Evolutionary conservation across 441 rosid genomes (phyloP), one percentile per base, ranked within the genome.

Genomic region (Mallotus repandus): DNA sequence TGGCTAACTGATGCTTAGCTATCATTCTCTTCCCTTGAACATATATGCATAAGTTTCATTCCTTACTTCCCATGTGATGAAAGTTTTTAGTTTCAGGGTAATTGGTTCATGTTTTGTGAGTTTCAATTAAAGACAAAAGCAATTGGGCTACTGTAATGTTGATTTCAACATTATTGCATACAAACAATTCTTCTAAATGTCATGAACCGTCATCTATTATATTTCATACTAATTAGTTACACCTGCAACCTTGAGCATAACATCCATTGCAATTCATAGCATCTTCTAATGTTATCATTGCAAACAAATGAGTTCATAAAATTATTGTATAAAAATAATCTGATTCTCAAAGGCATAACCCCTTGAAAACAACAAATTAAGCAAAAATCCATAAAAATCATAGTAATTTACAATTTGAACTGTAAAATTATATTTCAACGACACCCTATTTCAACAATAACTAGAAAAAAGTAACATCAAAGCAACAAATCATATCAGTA

Each of bases 61-160:
- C 19, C 50, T 43, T 66, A 32, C 16, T 13, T 49, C 50, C n/a
- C 19, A 16, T 35, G 55, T 43, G 60, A 59, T 13, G 55, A 64
- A 35, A 43, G 19, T 29, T 16, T 38, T 73, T 15, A 32, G 9
- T 46, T 73, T 13, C 14, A 56, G 12, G n/a, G 48, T 38, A 54
- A 66, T 43, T 38, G 60, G 29, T 48, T 11, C 78, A 73, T 68
- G 16, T 29, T 11, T n/a, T 79, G 63, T 69, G 66, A 63, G 49
- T 66, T 71, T 72, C 78, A 93, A 95, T 61, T 73, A 60, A 85
- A 85, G 75, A 70, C 70, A 58, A 82, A 75, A 80, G 78, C 67
- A 55, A 60, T 19, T 45, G 63, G 29, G 48, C 14, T 79, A 73
- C 60, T 56, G 76, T 52, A 18, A 61, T 81, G 68, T 66, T 54